phyloP scores from a whole-genome alignment of 345 rosid genomes.

The Nasturtium officinale region DNA sequence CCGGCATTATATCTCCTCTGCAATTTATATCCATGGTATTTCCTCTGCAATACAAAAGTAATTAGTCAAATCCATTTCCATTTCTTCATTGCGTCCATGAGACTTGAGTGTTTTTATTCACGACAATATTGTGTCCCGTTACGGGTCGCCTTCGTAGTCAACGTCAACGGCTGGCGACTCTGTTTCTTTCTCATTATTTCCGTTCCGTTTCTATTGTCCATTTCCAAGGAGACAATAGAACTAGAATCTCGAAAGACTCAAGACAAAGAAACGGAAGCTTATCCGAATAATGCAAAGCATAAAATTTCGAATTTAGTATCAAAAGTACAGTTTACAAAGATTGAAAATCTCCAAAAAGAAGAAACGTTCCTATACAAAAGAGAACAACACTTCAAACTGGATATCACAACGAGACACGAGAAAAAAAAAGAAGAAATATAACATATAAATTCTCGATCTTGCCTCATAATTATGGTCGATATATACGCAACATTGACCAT shows the following conservation, averaged over 20 bases:
- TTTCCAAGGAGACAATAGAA: neutral
- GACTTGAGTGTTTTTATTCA: neutral
- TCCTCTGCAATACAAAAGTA: neutral
- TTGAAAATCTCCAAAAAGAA: neutral
- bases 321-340: slow-evolving; percentile 11
- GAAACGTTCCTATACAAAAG: slow-evolving; percentile 10
- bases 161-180: neutral
- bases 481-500: slow-evolving; percentile 21
- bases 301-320: neutral
- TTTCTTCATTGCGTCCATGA: neutral
- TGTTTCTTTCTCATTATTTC: neutral
- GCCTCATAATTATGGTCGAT: slow-evolving; percentile 5
- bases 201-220: neutral
- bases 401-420: slow-evolving; percentile 20
- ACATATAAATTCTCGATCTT: slow-evolving; percentile 4
- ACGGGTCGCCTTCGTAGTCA: neutral
- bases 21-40: neutral
- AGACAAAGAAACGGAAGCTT: neutral
- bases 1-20: neutral
- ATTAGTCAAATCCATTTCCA: neutral
- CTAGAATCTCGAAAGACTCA: neutral
- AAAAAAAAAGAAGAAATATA: slow-evolving; percentile 1
- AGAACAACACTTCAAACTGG: slow-evolving; percentile 16
- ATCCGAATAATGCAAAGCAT: slow-evolving; percentile 13
- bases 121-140: slow-evolving; percentile 7